A percentile compares a stretch with the other conserved stretches of the same genome.
These are phyloP conservation scores for Medicago lupulina DNA, from an alignment of 306 rosid genomes.

Conservation along the genomic window DNA sequence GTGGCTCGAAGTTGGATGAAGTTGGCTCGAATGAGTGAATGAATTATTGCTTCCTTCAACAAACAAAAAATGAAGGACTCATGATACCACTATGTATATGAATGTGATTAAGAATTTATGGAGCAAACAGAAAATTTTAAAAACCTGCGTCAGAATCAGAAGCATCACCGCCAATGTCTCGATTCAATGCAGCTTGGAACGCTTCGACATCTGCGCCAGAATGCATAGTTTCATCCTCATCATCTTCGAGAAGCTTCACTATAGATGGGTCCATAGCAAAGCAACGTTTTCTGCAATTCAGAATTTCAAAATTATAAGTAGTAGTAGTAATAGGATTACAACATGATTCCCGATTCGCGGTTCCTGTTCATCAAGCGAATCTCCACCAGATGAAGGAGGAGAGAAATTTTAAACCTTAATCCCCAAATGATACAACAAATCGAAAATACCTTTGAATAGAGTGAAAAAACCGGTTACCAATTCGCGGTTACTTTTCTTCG, in stretches of 20 bases:
- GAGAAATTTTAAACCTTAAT: too few relatives aligned
- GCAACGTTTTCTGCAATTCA: neutral
- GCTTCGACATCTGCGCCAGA: constrained; percentile 93
- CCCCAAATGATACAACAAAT: too few relatives aligned
- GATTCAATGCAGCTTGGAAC: constrained; percentile 83
- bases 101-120: constrained; percentile 32
- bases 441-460: too few relatives aligned
- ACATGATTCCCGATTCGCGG: too few relatives aligned
- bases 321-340: too few relatives aligned
- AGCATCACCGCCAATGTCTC: constrained; percentile 79
- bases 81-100: too few relatives aligned
- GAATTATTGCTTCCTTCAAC: constrained; percentile 63
- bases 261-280: constrained; percentile 56
- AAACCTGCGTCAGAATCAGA: constrained; percentile 61
- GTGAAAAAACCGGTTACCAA: too few relatives aligned
- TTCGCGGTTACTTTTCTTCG: too few relatives aligned
- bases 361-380: too few relatives aligned
- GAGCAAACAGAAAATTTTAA: constrained; percentile 30
- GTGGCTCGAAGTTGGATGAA: constrained; percentile 45
- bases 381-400: too few relatives aligned
- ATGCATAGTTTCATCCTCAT: constrained; percentile 92
- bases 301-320: too few relatives aligned
- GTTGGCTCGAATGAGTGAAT: too few relatives aligned
- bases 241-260: constrained; percentile 91
- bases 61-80: constrained; percentile 36